Evolutionary conservation across 148 eudicot genomes (phyloP).

Genomic region (Amaranthus cruentus): DNA sequence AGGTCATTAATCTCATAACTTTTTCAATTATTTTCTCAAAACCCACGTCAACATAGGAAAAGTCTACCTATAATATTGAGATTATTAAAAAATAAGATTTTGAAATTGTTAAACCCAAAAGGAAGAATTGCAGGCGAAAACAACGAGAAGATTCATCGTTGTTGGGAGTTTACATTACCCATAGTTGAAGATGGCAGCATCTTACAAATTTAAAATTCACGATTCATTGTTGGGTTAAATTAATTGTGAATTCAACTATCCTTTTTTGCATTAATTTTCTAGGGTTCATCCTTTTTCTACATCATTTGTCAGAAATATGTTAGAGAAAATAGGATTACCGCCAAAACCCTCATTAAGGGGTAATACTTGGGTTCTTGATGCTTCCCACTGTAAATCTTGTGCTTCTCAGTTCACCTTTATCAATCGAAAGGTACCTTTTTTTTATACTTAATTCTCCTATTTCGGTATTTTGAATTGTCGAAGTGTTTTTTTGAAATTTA

Average conservation of each 20-base stretch:
- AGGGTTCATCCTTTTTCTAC: not conserved
- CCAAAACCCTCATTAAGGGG: slow-evolving; percentile 74
- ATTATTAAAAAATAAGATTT: no score
- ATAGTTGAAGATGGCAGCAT: not conserved
- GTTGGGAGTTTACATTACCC: not conserved
- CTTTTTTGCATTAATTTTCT: not conserved
- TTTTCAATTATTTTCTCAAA: no score
- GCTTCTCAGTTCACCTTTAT: slow-evolving; percentile 78
- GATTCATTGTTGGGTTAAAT: not conserved
- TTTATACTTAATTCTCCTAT: slow-evolving; percentile 4
- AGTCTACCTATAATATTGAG: no score
- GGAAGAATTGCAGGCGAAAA: not conserved
- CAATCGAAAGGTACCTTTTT: slow-evolving; percentile 72
- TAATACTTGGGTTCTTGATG: slow-evolving; percentile 79
- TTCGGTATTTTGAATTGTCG: not conserved
- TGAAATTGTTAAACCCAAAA: no score
- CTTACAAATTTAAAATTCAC: not conserved
- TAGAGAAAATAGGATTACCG: slow-evolving; percentile 76
- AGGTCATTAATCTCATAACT: no score
- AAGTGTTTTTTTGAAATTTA: not conserved
- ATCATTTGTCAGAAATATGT: slow-evolving; percentile 17
- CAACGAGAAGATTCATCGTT: not conserved
- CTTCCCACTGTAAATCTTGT: slow-evolving; percentile 78
- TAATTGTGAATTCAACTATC: not conserved
- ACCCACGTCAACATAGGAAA: no score